Base-by-base conservation (phyloP, 805 yeast genomes). In the Saccharomyces eubayanus region DNA sequence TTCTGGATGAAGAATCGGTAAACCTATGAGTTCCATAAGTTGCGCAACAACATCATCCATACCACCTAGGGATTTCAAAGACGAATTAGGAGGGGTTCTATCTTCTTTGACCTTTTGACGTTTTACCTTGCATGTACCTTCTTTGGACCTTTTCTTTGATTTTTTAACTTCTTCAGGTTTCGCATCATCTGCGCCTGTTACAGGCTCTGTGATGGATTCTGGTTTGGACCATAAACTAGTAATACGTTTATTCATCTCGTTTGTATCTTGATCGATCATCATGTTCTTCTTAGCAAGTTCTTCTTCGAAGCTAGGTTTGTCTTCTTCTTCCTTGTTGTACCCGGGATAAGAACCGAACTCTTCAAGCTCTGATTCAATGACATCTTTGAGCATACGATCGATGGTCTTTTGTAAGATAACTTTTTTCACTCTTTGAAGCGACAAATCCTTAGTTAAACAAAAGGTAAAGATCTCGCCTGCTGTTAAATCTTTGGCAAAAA, bases 1-100 rank as follows among this genome's bases (percentile, higher is more conserved):
- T 68, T 94, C 99, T 0, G 98, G 97, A 63, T 94, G 98, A 21
- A 87, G 71, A 31, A 94, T 84, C 1, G 99, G 99, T 73, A 92
- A 76, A 1, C 96, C 97, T 1, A 94, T 86, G 41, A 90, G 75
- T 68, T 94, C 98, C 85, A 88, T 83, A 21, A 94, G 74, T 67
- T 91, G 94, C 4, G 88, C 79, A 27, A 91, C 82, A n/a, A 91
- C 83, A 53, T 79, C 82, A 58, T 86, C 95, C 72, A 94, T 81
- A 1, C 99, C 99, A 28, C 99, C 99, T 12, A 94, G 72, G 31
- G 89, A 83, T 3, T 86, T 75, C 29, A 94, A 72, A 3, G 84
- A 81, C 0, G 83, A 70, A 1, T 78, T 72, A 21, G 96, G 95
- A 40, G 90, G 87, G 12, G 84, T 72, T 71, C 87, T 79, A 62